Conservation (phyloP, 257 asterid species). For the Eustoma russellianum region DNA sequence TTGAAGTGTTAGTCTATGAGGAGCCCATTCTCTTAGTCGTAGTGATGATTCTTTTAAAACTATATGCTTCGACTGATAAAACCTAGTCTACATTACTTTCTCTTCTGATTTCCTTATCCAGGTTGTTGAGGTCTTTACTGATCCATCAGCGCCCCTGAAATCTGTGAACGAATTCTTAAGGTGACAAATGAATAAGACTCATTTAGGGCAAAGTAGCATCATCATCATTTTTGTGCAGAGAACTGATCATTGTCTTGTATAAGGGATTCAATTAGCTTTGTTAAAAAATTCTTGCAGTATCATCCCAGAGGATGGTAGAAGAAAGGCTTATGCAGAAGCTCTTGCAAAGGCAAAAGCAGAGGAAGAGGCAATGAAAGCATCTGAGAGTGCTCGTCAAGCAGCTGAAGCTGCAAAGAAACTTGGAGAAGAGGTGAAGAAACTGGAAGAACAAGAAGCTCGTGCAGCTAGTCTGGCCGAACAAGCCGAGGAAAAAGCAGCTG, state of each 20-base stretch:
- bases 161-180: slow-evolving; percentile 56
- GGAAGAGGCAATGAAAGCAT: slow-evolving; percentile 53
- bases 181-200: slow-evolving; percentile 18
- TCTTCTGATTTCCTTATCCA: slow-evolving; percentile 14
- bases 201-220: no score
- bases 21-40: no score
- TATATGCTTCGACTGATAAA: no score
- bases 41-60: no score
- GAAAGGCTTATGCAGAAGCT: slow-evolving; percentile 76
- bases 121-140: slow-evolving; percentile 81
- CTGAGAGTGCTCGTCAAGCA: slow-evolving; percentile 48
- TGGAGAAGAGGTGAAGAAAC: slow-evolving; percentile 27
- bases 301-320: slow-evolving; percentile 78
- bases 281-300: slow-evolving; percentile 30
- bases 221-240: neutral
- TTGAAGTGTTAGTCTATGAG: neutral
- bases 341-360: slow-evolving; percentile 48
- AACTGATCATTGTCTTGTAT: neutral
- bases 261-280: slow-evolving; percentile 1
- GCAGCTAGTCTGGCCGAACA: slow-evolving; percentile 35
- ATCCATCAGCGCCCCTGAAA: slow-evolving; percentile 69
- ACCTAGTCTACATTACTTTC: neutral
- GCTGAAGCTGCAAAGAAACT: slow-evolving; percentile 33
- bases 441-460: slow-evolving; percentile 30
- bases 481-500: slow-evolving; percentile 46